These are phyloP conservation scores for thale cress (Arabidopsis thaliana) DNA, from an alignment of 345 rosid species.

Conservation along the genomic window DNA sequence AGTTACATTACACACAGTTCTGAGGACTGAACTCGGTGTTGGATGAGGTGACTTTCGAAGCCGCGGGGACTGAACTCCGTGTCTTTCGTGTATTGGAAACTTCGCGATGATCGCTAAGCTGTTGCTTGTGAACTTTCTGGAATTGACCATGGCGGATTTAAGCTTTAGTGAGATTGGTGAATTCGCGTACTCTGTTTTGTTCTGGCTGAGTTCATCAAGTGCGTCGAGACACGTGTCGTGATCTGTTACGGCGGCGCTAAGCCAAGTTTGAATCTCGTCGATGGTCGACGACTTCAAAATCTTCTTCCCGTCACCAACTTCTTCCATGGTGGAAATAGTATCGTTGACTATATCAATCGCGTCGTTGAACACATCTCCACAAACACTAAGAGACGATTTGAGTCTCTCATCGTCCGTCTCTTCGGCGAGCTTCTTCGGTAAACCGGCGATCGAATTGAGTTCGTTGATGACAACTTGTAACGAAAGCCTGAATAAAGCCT, in stretches of 20 bases:
- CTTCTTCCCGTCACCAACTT: conserved; percentile 41
- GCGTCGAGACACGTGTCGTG: conserved; percentile 84
- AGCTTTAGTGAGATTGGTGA: conserved; percentile 43
- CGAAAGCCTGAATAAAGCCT: conserved; percentile 60
- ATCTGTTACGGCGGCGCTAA: conserved; percentile 66
- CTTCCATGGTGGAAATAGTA: conserved; percentile 58
- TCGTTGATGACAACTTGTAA: conserved; percentile 53
- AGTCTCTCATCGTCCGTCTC: conserved; percentile 40
- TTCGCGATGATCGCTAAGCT: conserved; percentile 71
- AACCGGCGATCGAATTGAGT: conserved; percentile 46
- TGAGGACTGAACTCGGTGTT: conserved; percentile 42
- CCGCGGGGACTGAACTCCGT: neutral
- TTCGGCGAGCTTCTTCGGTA: conserved; percentile 42
- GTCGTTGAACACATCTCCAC: conserved; percentile 60
- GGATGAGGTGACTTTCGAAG: conserved; percentile 41
- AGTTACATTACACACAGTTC: conserved; percentile 68
- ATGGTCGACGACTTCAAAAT: conserved; percentile 50
- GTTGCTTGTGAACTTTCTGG: conserved; percentile 73
- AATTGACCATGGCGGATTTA: conserved; percentile 57
- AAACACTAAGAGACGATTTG: conserved; percentile 56
- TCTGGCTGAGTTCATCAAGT: conserved; percentile 57
- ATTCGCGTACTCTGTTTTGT: conserved; percentile 25
- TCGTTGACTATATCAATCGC: conserved; percentile 68
- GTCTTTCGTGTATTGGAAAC: conserved; percentile 60
- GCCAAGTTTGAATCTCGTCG: conserved; percentile 72